Evolutionary conservation across 2,329 filamentous ascomycete species (phyloP), one percentile per base, ranked within the genome.

Genomic region (Xylariaceae sp.): DNA sequence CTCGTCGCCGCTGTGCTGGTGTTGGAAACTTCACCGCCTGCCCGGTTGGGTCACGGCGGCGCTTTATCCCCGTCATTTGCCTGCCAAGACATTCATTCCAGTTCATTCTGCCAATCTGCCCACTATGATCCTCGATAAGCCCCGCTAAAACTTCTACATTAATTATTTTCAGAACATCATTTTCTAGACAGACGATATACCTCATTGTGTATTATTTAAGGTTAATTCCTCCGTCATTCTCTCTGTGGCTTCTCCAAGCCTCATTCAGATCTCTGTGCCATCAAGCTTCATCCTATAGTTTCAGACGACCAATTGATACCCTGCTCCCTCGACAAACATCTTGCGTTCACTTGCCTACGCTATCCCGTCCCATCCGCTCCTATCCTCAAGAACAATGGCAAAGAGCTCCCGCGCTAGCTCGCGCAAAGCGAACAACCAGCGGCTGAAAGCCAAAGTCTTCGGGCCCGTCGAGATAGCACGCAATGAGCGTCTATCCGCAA

Each of bases 351-450:
- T n/a, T n/a, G n/a, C n/a, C n/a, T n/a, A n/a, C n/a, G 16, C 33
- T 15, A 10, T 18, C 33, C 9, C 33, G 16, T 36, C 33, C 15
- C 21, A 20, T 18, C 8, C 18, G 5, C 13, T 5, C 10, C 24
- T 24, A 16, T 8, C 24, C 23, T 13, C n/a, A 13, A 27, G 6
- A 21, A 41, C 47, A 64, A 97, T 97, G 93, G 93, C 92, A 20
- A 97, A 96, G 73, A 89, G 90, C 70, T 79, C 89, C 57, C 83
- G 93, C 71, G 84, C 92, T 61, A 95, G 88, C 70, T 79, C 83
- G 62, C 85, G 81, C 66, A 97, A 97, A 78, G 81, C 81, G 67
- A 97, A 97, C 78, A 91, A 92, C 76, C 81, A 83, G 64, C 87
- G 84, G 65, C 81, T 96, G 61, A 92, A 92, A 73, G 79, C 83